A percentile compares a stretch with the other conserved stretches of the same genome.
These are phyloP conservation scores for Blastobotrys americana DNA, from an alignment of 805 yeast genomes.

Conservation along the genomic window DNA sequence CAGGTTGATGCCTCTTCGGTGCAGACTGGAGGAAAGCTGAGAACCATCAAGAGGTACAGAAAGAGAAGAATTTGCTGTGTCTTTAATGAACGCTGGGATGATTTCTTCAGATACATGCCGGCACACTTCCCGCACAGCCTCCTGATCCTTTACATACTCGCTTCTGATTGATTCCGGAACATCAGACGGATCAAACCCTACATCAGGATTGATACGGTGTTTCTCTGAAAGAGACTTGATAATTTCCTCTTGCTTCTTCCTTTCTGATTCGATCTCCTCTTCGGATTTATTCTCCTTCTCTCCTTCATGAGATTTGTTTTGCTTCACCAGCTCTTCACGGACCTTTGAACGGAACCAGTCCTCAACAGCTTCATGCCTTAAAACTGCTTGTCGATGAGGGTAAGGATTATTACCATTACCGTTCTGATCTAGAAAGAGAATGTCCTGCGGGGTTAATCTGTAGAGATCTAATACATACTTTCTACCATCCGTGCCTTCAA, in stretches of 20 bases:
- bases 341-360: slow-evolving; percentile 79
- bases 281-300: slow-evolving; percentile 23
- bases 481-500: slow-evolving; percentile 78
- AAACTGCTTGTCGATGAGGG: slow-evolving; percentile 72
- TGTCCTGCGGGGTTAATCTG: slow-evolving; percentile 78
- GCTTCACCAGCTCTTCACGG: slow-evolving; percentile 36
- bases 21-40: slow-evolving; percentile 63
- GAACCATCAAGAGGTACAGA: slow-evolving; percentile 74
- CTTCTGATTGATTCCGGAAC: slow-evolving; percentile 33
- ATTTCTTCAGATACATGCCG: slow-evolving; percentile 50
- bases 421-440: slow-evolving; percentile 61
- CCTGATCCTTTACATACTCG: slow-evolving; percentile 45
- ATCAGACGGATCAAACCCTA: slow-evolving; percentile 37
- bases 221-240: slow-evolving; percentile 39
- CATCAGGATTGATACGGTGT: slow-evolving; percentile 73
- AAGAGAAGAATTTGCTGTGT: slow-evolving; percentile 41
- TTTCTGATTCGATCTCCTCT: slow-evolving; percentile 32
- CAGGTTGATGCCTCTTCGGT: slow-evolving; percentile 76
- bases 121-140: slow-evolving; percentile 63
- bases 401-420: slow-evolving; percentile 42
- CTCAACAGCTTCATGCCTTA: slow-evolving; percentile 84
- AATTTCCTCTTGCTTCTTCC: slow-evolving; percentile 30
- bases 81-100: slow-evolving; percentile 55
- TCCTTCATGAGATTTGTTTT: slow-evolving; percentile 15
- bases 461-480: slow-evolving; percentile 77